phyloP scores from a whole-genome alignment of 2,329 filamentous ascomycete genomes.

The Epichloe glyceriae region DNA sequence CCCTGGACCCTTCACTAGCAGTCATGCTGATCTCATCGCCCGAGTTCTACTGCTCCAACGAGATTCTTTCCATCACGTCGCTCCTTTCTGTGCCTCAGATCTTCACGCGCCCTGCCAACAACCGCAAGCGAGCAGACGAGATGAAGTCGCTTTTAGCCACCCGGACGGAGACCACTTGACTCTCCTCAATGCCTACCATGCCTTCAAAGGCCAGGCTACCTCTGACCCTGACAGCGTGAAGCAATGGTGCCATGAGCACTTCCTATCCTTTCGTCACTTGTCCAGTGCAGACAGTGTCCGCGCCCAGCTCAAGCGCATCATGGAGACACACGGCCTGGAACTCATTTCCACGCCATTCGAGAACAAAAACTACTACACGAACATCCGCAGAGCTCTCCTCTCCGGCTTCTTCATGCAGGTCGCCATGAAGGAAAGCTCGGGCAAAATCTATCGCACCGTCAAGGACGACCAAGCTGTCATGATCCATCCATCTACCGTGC shows the following conservation, averaged over 20 bases:
- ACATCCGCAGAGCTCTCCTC: conserved; percentile 85
- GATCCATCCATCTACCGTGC: conserved; percentile 83
- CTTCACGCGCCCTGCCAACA: conserved; percentile 74
- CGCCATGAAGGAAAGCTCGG: conserved; percentile 77
- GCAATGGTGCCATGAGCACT: conserved; percentile 96
- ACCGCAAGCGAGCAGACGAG: conserved; percentile 84
- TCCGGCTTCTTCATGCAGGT: conserved; percentile 99
- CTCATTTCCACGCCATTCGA: conserved; percentile 82
- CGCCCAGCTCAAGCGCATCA: conserved; percentile 82
- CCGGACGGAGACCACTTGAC: conserved; percentile 91
- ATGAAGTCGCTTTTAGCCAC: conserved; percentile 92
- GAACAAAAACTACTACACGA: conserved; percentile 95
- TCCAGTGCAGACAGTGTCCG: conserved; percentile 92
- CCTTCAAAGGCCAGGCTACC: conserved; percentile 65
- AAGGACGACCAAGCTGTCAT: conserved; percentile 94
- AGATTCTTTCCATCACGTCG: conserved; percentile 89
- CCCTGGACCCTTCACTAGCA: conserved; percentile 81
- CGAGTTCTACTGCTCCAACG: conserved; percentile 97
- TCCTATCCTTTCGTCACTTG: conserved; percentile 76
- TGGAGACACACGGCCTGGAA: conserved; percentile 83
- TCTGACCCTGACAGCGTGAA: conserved; percentile 55
- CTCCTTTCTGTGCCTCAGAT: conserved; percentile 90
- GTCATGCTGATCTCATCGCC: conserved; percentile 97
- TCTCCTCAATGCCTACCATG: conserved; percentile 94
- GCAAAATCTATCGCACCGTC: conserved; percentile 87